Base-by-base conservation (phyloP, 768 basidiomycete genomes). In the Favolaschia claudopus region DNA sequence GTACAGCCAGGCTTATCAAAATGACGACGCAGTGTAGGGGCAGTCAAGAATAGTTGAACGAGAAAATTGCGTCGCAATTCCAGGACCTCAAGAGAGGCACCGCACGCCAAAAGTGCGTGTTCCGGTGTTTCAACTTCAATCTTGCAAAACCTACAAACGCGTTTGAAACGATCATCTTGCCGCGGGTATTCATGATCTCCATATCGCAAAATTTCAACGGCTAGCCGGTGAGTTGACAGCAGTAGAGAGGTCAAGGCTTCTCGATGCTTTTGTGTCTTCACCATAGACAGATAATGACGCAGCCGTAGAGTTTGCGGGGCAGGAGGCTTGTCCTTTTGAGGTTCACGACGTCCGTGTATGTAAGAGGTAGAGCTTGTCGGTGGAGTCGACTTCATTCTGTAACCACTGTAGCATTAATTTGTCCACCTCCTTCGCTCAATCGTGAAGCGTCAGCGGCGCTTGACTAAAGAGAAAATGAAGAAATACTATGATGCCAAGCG, bases 301-400 rank as follows among this genome's bases (percentile, higher is more conserved):
- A 48, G 27, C 42, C 38, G 28, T 29, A 47, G 17, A n/a, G 31
- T 45, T 7, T 49, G 37, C 22, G 33, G 31, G 3, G 25, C 36
- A 13, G 47, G 57, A 50, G 57, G 40, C 25, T 31, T 20, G 9
- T 39, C 45, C 36, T 56, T 50, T 33, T 50, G 44, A 13, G 60
- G 60, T 51, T 62, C 60, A 9, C 29, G 46, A 15, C 54, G 22
- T n/a, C 60, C 60, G 3, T 51, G 47, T 3, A 56, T 38, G n/a
- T n/a, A n/a, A n/a, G 24, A 61, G 25, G 45, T 61, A 61, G 19
- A 55, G 47, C 53, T 61, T 62, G n/a, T 42, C 36, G 20, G 49
- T 34, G 20, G 40, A 47, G 40, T 55, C 33, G 15, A 55, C 39
- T 42, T 36, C 22, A 5, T 20, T 28, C 32, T 56, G 60, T 20